Base-by-base conservation (phyloP, 805 yeast species). In the Candida arabinofermentans region DNA sequence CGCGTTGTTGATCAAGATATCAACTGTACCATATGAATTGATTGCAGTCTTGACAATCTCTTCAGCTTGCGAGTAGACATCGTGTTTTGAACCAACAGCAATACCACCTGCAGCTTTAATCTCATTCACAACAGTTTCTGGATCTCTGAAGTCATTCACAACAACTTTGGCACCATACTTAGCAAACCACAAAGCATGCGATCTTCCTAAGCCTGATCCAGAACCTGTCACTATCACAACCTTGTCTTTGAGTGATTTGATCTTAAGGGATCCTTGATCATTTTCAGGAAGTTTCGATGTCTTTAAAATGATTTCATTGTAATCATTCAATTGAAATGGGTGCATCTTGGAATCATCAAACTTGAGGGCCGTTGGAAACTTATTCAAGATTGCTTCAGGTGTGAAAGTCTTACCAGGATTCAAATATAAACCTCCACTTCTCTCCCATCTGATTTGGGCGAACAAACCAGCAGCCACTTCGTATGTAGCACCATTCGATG, bases 401-500 rank as follows among this genome's bases (percentile, higher is more conserved):
- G 96, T 87, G 53, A 85, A 83, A 18, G 79, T 55, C 26, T 74
- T 72, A 58, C 83, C 88, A 27, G 95, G 85, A 62, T 82, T 86
- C 70, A 91, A 84, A 48, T 82, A 70, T 44, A 78, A 86, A 52
- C 98, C 99, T 14, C 85, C 77, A 23, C 91, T 80, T 61, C 98
- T 79, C 67, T 91, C 91, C 97, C 97, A 91, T 59, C 96, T 79
- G 47, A 91, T 83, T 66, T 88, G 95, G 31, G 89, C 87, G 63
- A 75, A 87, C 61, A 83, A 85, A 1, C 98, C 98, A 33, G 96
- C 98, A 24, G 97, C 99, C 49, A 86, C 83, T 69, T 91, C 97
- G 65, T 77, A 91, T 40, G 84, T 83, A 33, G 89, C 79, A 49
- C 91, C 88, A 34, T 82, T 76, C 18, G 84, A 77, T 35, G 71